A percentile compares a stretch with the other conserved stretches of the same genome.
Conservation (phyloP, 257 asterid genomes). For the Solanum chaucha region DNA sequence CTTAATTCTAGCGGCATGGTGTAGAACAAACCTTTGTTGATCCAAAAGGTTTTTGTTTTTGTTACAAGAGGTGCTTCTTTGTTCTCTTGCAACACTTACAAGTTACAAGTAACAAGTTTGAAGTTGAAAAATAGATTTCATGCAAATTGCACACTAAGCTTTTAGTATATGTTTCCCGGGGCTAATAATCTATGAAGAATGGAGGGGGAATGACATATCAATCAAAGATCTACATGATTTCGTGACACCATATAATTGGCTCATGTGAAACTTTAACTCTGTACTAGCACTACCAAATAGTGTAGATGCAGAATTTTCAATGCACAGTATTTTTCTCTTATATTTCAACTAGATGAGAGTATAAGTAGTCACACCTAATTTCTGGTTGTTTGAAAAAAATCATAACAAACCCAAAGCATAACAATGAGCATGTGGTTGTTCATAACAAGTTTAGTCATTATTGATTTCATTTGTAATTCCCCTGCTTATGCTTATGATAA, state of each 20-base stretch:
- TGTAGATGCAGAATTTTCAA: not conserved
- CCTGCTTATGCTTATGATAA: not conserved
- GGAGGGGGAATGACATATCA: no score
- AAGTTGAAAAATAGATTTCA: no score
- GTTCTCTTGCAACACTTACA: no score
- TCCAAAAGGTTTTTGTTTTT: no score
- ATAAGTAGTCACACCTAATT: not conserved
- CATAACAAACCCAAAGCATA: not conserved
- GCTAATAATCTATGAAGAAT: no score
- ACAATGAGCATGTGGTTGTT: not conserved
- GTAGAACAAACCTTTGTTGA: no score
- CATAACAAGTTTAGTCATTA: not conserved
- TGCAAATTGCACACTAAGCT: no score
- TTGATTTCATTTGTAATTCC: not conserved
- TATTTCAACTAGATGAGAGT: not conserved
- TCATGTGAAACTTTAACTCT: not conserved
- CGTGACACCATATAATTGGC: not conserved
- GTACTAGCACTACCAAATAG: not conserved
- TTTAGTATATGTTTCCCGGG: no score
- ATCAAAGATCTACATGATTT: not conserved
- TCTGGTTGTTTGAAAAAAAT: not conserved
- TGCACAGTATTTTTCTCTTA: not conserved
- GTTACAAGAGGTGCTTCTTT: no score
- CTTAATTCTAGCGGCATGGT: no score
- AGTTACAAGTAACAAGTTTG: no score